Evolutionary conservation across 495 filamentous ascomycete genomes (phyloP), one percentile per base, ranked within the genome.

Genomic region (Hapsidospora chrysogenum): DNA sequence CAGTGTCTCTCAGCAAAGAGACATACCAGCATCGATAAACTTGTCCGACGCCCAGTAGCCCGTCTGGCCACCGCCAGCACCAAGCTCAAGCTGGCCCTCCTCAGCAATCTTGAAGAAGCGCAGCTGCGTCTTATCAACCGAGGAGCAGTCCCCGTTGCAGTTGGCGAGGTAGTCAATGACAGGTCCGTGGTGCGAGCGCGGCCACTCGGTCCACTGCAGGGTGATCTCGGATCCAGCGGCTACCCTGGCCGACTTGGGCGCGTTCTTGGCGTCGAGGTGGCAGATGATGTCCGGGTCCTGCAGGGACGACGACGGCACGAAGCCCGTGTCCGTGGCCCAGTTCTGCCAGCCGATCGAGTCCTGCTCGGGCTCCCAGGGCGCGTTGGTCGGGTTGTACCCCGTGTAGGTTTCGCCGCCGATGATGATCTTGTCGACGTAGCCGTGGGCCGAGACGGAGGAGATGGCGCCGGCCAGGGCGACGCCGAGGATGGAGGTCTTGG

Each of bases 91-190:
- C 23, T 26, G 56, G 38, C 75, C 76, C 9, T 40, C 51, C 41
- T 74, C 54, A 19, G 60, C 64, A 43, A 80, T 70, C 60, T 78
- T 78, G 58, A 80, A 65, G 56, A 60, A 66, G 35, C 61, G 54
- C 31, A 58, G 52, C 36, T 48, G 46, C 21, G 45, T 41, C 39
- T 50, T 45, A 30, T 50, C 47, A 17, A 34, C 44, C 39, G 43
- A 27, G 39, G 54, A 51, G 63, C 51, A 65, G n/a, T 70, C 35
- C 19, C 48, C 69, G 34, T 69, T 56, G 55, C 77, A 80, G 41
- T 75, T 69, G 41, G 77, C 77, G 32, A 82, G 46, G 51, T 80
- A 78, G 40, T 66, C 68, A 37, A 79, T 63, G 37, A 80, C 68
- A 4, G 73, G 72, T n/a, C 77, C 74, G 43, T 72, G 63, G 45